Evolutionary conservation across 2,329 filamentous ascomycete genomes (phyloP).

Genomic region (Trichoderma sp.): DNA sequence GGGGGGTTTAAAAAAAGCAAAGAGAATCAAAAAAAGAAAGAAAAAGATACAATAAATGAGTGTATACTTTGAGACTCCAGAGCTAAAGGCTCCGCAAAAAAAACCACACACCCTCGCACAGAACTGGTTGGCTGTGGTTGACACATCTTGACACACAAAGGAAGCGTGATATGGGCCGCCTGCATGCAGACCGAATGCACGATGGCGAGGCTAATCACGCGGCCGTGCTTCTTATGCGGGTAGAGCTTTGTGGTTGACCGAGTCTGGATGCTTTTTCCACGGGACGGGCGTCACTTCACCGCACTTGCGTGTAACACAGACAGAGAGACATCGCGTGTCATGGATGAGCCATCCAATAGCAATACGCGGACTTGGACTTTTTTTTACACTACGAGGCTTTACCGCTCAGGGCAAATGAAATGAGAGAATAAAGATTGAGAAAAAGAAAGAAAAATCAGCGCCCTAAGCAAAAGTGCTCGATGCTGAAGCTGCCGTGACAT

Average conservation of each 20-base stretch:
- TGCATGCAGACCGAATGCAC: slow-evolving; percentile 17
- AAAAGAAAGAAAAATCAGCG: not conserved
- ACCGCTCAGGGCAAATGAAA: not conserved
- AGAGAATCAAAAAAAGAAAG: not conserved
- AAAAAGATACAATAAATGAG: no score
- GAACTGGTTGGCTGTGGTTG: not conserved
- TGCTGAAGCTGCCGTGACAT: not conserved
- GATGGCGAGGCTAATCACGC: not conserved
- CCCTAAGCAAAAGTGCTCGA: not conserved
- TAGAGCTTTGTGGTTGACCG: not conserved
- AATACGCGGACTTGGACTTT: not conserved
- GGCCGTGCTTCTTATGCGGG: slow-evolving; percentile 1
- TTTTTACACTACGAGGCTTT: not conserved
- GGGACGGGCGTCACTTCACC: not conserved
- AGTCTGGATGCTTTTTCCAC: not conserved
- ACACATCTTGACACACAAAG: not conserved
- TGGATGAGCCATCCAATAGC: not conserved
- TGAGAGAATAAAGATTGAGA: not conserved
- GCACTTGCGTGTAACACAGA: not conserved
- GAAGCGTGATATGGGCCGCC: not conserved
- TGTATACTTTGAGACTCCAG: not conserved
- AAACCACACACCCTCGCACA: not conserved
- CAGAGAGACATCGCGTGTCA: not conserved
- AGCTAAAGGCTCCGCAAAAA: not conserved
- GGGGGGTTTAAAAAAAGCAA: not conserved